Percentiles rank a stretch among this genome's conserved stretches.
Conservation (phyloP, 805 yeast species). For the Ascoidea asiatica region DNA sequence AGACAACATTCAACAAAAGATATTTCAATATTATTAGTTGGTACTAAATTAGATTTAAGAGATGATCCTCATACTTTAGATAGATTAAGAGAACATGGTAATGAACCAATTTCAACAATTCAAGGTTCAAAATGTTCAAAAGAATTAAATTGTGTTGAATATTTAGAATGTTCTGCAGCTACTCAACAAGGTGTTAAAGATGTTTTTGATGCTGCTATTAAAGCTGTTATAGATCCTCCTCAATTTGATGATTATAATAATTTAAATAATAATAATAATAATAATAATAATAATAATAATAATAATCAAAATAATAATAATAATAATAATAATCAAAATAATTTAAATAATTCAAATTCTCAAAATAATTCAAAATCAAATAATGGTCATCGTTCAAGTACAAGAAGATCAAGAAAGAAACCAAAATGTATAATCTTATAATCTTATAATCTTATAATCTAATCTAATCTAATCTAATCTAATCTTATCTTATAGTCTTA, state of each 20-base stretch:
- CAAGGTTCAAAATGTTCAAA: slow-evolving; percentile 59
- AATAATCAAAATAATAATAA: neutral
- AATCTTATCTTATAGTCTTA: neutral
- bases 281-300: neutral
- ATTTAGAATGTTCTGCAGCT: slow-evolving; percentile 83
- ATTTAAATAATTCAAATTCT: neutral
- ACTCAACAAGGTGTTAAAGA: slow-evolving; percentile 78
- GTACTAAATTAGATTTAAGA: slow-evolving; percentile 81
- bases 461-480: neutral
- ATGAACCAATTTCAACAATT: slow-evolving; percentile 42
- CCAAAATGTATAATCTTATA: slow-evolving; percentile 32
- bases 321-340: neutral
- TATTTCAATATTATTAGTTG: slow-evolving; percentile 58
- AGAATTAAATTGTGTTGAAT: slow-evolving; percentile 59
- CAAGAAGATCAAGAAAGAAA: slow-evolving; percentile 28
- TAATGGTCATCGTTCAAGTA: slow-evolving; percentile 10
- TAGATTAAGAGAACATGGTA: slow-evolving; percentile 42
- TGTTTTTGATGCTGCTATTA: slow-evolving; percentile 73
- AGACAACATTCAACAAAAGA: slow-evolving; percentile 70
- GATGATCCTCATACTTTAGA: slow-evolving; percentile 69
- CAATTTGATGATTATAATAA: slow-evolving; percentile 10
- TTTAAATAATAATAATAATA: slow-evolving; percentile 3
- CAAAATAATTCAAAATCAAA: neutral
- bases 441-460: slow-evolving; percentile 1
- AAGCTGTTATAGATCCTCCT: slow-evolving; percentile 48